Evolutionary conservation across 2,329 filamentous ascomycete species (phyloP), one percentile per base, ranked within the genome.

Genomic region (Hymenoscyphus fraxineus): DNA sequence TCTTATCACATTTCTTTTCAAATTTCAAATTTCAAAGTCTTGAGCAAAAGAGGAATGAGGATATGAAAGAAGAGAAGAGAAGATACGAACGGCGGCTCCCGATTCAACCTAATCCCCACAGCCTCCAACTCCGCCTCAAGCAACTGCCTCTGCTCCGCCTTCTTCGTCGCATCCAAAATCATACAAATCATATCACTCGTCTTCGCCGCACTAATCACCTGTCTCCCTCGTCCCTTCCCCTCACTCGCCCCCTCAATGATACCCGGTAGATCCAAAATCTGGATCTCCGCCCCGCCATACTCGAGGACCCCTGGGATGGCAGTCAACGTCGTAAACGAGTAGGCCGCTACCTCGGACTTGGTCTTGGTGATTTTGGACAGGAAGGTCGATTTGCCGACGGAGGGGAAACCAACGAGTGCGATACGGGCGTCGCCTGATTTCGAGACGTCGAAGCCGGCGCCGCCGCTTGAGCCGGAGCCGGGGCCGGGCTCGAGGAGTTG

Each of bases 291-390:
- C 61, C 95, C 96, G 13, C 93, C 95, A 79, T 99, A 99, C 81
- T 97, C 94, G 62, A 99, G 85, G 47, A 99, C 96, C 71, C 95
- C 95, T 0, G 95, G 95, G 71, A 99, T 99, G 41, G 95, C 96
- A 10, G 95, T 99, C 56, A 99, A 83, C 1, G 95, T 99, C 12
- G 95, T 99, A 85, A 99, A 99, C 64, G 94, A 88, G 76, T 99
- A 99, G 0, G 95, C 91, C 0, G 95, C 95, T 35, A 97, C 93
- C 77, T 97, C 94, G 60, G 93, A 97, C 75, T 92, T 93, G 47
- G 96, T 99, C 80, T 97, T 98, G 59, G 95, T 99, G 76, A 99
- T 96, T 76, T 98, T 97, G 59, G 93, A 97, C n/a, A 99, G 78
- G 76, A 99, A 98, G 0, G 95, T 99, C 2, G 95, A 99, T 81